Base-by-base conservation (phyloP, 179 eudicot species). In the Heliamphora pulchella region DNA sequence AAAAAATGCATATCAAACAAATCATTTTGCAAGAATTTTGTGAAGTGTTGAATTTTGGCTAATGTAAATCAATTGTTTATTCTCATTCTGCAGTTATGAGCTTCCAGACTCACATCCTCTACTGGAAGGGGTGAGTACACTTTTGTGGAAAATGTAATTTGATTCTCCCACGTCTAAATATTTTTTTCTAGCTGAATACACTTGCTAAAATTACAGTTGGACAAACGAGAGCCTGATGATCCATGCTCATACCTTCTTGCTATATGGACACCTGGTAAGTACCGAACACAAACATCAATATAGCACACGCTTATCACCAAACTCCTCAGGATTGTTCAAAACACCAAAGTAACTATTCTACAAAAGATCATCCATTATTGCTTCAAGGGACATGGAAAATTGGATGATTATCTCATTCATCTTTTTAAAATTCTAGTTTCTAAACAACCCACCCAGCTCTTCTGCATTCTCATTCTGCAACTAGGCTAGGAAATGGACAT, bases 191-290 rank as follows among this genome's bases (percentile, higher is more conserved):
- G 55, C 55, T 82, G 41, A 66, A 71, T 71, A 14, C 15, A 78
- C 76, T 15, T 58, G 54, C 65, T 57, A 77, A 55, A 53, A 51
- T 80, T 84, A 74, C 92, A 96, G 98, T 73, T 91, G 87, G 92
- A 92, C 80, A 89, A 82, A 78, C 87, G 98, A 84, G 98, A 96
- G 81, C 91, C 91, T 22, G 98, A 96, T 86, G 99, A 96, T 81
- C 99, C 99, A 55, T 87, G 88, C 76, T 85, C 92, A 7, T 96
- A 92, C 87, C 91, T 96, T 71, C 92, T 96, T 17, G 98, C 98
- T 20, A 91, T 96, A 79, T 94, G 97, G 98, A 89, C 96, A 76
- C 92, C 89, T 65, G 97, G 97, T 91, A 89, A 83, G 82, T 54
- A 58, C n/a, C 51, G 22, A 46, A 41, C 31, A 55, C 62, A 14